Percentiles rank a stretch among this genome's conserved stretches.
phyloP scores from a whole-genome alignment of 345 rosid genomes.

The Nasturtium officinale region DNA sequence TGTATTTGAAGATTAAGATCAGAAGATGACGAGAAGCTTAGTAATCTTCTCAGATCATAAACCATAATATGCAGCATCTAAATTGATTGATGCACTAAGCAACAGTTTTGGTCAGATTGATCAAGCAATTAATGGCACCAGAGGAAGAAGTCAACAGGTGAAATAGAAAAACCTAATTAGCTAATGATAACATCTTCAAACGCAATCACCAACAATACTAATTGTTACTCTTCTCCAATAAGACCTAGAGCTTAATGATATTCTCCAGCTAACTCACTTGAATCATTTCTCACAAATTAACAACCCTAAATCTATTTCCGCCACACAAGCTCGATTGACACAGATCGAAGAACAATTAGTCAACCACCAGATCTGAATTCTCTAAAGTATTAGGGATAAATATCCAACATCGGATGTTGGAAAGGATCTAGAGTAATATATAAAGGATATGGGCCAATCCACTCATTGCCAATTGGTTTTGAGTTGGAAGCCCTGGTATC shows the following conservation, averaged over 20 bases:
- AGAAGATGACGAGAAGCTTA: neutral
- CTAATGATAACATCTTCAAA: neutral
- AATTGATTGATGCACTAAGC: neutral
- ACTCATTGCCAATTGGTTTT: too few species aligned
- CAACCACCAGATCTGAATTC: slow-evolving; percentile 17
- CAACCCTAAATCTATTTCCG: slow-evolving; percentile 3
- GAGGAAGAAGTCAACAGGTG: neutral
- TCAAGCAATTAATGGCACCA: neutral
- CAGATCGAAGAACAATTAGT: slow-evolving; percentile 19
- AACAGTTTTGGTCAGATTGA: neutral
- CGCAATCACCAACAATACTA: neutral
- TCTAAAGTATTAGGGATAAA: too few species aligned
- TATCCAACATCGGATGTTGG: too few species aligned
- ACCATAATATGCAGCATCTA: neutral
- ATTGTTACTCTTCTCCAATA: neutral
- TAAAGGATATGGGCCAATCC: too few species aligned
- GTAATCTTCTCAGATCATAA: neutral
- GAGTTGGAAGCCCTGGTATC: too few species aligned
- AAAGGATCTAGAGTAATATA: too few species aligned
- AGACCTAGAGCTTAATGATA: neutral
- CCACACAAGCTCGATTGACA: neutral
- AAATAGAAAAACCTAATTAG: neutral
- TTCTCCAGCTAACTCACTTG: neutral
- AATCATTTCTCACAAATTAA: neutral
- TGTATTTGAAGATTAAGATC: neutral